phyloP scores from a whole-genome alignment of 2,329 filamentous ascomycete species.

The Neofusicoccum cordaticola region DNA sequence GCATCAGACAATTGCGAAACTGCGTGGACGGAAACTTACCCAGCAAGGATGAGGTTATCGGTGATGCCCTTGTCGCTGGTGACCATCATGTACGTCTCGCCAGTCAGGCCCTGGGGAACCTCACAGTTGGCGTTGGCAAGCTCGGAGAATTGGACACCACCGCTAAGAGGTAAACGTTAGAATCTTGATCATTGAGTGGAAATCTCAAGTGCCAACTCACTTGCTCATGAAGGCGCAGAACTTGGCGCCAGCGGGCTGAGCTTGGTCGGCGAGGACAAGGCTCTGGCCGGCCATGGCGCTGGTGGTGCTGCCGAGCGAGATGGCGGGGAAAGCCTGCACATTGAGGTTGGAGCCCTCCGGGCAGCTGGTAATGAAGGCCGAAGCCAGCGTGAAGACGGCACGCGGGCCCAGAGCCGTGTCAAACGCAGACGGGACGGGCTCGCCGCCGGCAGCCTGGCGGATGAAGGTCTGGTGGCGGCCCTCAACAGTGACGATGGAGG shows the following conservation, averaged over 20 bases:
- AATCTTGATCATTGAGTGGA: neutral
- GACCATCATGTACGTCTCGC: constrained; percentile 66
- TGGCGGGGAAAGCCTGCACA: constrained; percentile 61
- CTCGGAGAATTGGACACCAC: constrained; percentile 50
- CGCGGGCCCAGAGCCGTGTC: constrained; percentile 67
- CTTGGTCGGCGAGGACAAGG: constrained; percentile 37
- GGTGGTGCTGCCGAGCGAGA: constrained; percentile 39
- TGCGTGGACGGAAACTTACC: constrained; percentile 30
- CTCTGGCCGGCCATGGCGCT: constrained; percentile 28
- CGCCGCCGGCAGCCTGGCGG: constrained; percentile 56
- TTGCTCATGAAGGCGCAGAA: constrained; percentile 69
- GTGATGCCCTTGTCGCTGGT: constrained; percentile 46
- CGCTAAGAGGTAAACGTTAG: constrained; percentile 26
- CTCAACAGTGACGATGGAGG: constrained; percentile 70
- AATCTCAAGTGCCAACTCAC: constrained; percentile 36
- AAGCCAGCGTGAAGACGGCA: constrained; percentile 70
- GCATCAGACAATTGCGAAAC: neutral
- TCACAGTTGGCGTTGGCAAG: constrained; percentile 58
- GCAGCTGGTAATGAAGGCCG: constrained; percentile 69
- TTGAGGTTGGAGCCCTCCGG: constrained; percentile 62
- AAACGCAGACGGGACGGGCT: constrained; percentile 66
- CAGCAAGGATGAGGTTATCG: constrained; percentile 59
- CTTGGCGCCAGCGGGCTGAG: constrained; percentile 44
- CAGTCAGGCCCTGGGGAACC: constrained; percentile 61
- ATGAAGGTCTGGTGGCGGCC: constrained; percentile 72